phyloP scores from a whole-genome alignment of 768 basidiomycete genomes.

The Mycena latifolia region DNA sequence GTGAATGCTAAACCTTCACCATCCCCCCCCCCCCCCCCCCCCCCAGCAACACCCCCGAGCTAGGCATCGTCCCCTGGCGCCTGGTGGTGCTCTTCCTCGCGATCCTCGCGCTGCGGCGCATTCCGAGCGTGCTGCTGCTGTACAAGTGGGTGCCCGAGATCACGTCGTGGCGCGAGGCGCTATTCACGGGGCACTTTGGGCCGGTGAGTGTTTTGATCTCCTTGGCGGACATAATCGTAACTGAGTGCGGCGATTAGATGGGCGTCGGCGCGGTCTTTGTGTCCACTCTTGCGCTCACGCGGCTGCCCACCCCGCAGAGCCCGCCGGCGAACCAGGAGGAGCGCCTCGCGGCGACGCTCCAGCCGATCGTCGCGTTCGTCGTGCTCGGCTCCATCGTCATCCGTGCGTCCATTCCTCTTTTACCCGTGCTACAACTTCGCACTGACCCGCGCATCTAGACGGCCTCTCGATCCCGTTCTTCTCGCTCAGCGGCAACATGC shows the following conservation, averaged over 20 bases:
- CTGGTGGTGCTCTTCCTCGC: constrained; percentile 74
- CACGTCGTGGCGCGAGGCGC: constrained; percentile 83
- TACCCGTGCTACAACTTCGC: neutral
- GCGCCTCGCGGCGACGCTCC: constrained; percentile 75
- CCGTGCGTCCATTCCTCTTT: constrained; percentile 60
- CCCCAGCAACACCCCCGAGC: constrained; percentile 60
- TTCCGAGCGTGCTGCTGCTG: constrained; percentile 81
- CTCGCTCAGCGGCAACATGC: constrained; percentile 60
- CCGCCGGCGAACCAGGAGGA: constrained; percentile 81
- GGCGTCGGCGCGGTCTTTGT: constrained; percentile 95
- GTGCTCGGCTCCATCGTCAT: constrained; percentile 89
- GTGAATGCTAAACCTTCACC: too few relatives aligned
- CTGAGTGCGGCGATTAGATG: constrained; percentile 63
- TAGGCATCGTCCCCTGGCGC: constrained; percentile 79
- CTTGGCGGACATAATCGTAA: neutral
- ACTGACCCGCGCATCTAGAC: constrained; percentile 50
- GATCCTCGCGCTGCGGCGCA: constrained; percentile 81
- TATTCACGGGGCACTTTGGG: constrained; percentile 93
- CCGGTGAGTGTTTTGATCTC: constrained; percentile 57
- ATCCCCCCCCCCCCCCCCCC: too few relatives aligned
- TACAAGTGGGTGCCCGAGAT: constrained; percentile 94
- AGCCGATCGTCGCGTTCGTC: constrained; percentile 90
- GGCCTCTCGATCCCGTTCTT: constrained; percentile 81
- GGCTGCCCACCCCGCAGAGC: constrained; percentile 65
- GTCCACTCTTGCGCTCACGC: constrained; percentile 75